Base-by-base conservation (phyloP, 306 rosid genomes). In the Vicia villosa region DNA sequence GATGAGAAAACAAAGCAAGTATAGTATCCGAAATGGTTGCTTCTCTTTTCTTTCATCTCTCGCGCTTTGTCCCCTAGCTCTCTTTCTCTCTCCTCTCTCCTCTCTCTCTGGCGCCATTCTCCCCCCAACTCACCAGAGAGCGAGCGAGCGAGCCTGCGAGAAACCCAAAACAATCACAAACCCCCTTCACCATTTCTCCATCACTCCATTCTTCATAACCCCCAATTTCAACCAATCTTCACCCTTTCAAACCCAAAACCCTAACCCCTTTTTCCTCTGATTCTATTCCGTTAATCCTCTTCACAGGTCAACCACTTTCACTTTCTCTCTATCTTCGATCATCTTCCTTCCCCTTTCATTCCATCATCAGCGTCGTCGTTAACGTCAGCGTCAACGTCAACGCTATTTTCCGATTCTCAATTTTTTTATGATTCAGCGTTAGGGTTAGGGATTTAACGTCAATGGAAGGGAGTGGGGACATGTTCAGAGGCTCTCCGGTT, bases 391-490 rank as follows among this genome's bases (percentile, higher is more conserved):
- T 62, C 59, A 13, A 14, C 47, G 49, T 34, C 66, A 60, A 28
- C 57, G 42, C 5, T 28, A 10, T 6, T 24, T 16, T 5, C 8
- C 9, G 32, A 36, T 81, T 58, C 0, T 60, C 19, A 6, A 6
- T 59, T 60, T 36, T 47, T 14, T 65, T 19, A 17, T 79, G 81
- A 71, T 34, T 56, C 12, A 1, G 12, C 12, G 12, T n/a, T 87
- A 89, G 96, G 90, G 91, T 78, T 83, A 63, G 85, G 88, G 73
- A 79, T 68, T 70, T 83, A 42, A 58, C 75, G 61, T 66, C 60
- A 52, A 92, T 92, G 98, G 98, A 92, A 74, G 72, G 77, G 63
- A 84, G 68, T 80, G 70, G 86, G 13, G 97, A 87, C 69, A 55
- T 78, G 47, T 82, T 77, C 66, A 76, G 88, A 66, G 61, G 81